These are phyloP conservation scores for Jamesozyma gamospora DNA, from an alignment of 805 yeast genomes.

Conservation along the genomic window DNA sequence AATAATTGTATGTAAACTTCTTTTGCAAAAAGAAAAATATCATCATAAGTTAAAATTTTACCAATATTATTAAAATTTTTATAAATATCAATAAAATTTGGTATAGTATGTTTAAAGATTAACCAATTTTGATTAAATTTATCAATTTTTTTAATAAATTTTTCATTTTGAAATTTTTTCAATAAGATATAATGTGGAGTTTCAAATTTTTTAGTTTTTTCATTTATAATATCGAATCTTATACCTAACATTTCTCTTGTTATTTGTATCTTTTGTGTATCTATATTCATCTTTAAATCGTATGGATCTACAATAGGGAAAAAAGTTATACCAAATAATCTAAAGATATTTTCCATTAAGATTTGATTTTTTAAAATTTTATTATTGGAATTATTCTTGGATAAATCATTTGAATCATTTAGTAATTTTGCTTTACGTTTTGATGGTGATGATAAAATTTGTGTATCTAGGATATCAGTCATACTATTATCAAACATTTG, in stretches of 20 bases:
- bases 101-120: constrained; percentile 32
- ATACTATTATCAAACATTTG: constrained; percentile 21
- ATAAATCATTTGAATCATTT: neutral
- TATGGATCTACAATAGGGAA: constrained; percentile 33
- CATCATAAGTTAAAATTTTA: constrained; percentile 7
- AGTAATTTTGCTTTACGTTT: constrained; percentile 11
- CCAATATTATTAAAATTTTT: constrained; percentile 12
- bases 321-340: constrained; percentile 33
- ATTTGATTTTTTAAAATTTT: constrained; percentile 13
- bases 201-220: constrained; percentile 20
- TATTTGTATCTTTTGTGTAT: constrained; percentile 7
- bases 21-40: constrained; percentile 22
- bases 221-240: constrained; percentile 33
- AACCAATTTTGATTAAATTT: constrained; percentile 17
- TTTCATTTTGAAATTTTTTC: constrained; percentile 20
- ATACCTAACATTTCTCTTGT: constrained; percentile 28
- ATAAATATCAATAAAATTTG: constrained; percentile 21
- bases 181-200: constrained; percentile 31
- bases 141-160: neutral
- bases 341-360: constrained; percentile 27
- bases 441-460: constrained; percentile 23
- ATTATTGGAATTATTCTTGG: neutral
- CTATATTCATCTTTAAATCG: constrained; percentile 13
- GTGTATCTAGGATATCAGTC: constrained; percentile 15
- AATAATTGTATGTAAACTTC: constrained; percentile 17